Base-by-base conservation (phyloP, 192 early-diverging fungal species). In the Umbelopsis sp. region DNA sequence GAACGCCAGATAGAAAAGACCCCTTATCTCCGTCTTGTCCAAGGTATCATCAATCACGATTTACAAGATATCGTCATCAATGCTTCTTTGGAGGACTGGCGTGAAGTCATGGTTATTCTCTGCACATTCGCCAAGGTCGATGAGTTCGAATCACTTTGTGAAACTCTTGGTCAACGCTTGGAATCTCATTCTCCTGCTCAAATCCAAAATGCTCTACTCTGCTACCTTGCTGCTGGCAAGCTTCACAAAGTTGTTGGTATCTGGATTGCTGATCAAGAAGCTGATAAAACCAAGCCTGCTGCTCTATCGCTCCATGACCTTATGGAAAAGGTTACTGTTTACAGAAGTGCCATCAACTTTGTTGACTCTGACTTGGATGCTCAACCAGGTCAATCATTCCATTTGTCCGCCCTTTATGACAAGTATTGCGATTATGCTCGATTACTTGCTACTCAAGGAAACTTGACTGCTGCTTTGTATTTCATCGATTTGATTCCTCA, bases 41-140 rank as follows among this genome's bases (percentile, higher is more conserved):
- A 96, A 72, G 86, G 85, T 67, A 87, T 99, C 66, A 86, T 93
- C 1, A 80, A 86, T n/a, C 91, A 89, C 16, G 93, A 98, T 71
- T 76, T 97, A 68, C 78, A 76, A 9, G 93, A 96, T 75, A 83
- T 98, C 47, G 95, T 97, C 0, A 77, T 81, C 47, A 89, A 91
- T 66, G 91, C 88, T 5, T 83, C 88, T 34, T 74, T 99, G 73
- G 84, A 85, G 31, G 91, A 92, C 65, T 99, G 98, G 98, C 92
- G 94, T 77, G 93, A 98, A 71, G 83, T 97, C 31, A 78, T 98
- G 41, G 97, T 94, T 14, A 83, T 98, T 9, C 87, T 99, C 52
- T 98, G 95, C 84, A 98, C 96, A 0, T 98, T 98, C 77, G 93
- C 90, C 45, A 87, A 89, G 66, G 81, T 90, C 31, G 96, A 98